Evolutionary conservation across 192 early-diverging fungal genomes (phyloP), one percentile per base, ranked within the genome.

Genomic region (Coemansia sp.): DNA sequence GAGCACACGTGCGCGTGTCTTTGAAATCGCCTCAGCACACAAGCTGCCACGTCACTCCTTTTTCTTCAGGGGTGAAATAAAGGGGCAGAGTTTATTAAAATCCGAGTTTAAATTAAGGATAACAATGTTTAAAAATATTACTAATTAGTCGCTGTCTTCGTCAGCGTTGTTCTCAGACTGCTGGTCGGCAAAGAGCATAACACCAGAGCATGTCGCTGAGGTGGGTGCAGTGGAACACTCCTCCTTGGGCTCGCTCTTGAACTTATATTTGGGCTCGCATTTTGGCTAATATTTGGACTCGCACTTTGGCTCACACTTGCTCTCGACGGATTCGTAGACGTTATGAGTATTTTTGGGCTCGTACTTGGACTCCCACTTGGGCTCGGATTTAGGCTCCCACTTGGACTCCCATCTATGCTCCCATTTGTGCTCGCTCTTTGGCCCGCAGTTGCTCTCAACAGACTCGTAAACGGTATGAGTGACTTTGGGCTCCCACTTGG

Each of bases 391-490:
- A 4, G 14, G 26, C 24, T 26, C 26, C 23, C 56, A 59, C 3
- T 41, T 14, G 41, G 11, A 13, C 41, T 43, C 41, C 1, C 41
- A 43, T 4, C 16, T 16, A 5, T 16, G n/a, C 22, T 20, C 23
- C 12, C 54, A 58, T 0, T 20, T 26, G 3, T 11, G 27, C 26
- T 27, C 27, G 37, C 56, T 54, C 1, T 41, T 32, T 10, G 38
- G 43, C 20, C 20, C 23, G 26, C 54, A 45, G 14, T 45, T 49
- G 14, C 20, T 18, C 50, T 66, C 64, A 14, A 66, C 57, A 0
- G 57, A 54, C 59, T 54, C 41, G 53, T 61, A 67, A 11, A 45
- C 65, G 14, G 65, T 67, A 52, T 67, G 65, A 8, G 65, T 61
- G 58, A 54, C 43, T 1, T 37, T 27, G 3, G 16, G 16, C 37